phyloP scores from a whole-genome alignment of 345 rosid genomes.

The Litchi chinensis region DNA sequence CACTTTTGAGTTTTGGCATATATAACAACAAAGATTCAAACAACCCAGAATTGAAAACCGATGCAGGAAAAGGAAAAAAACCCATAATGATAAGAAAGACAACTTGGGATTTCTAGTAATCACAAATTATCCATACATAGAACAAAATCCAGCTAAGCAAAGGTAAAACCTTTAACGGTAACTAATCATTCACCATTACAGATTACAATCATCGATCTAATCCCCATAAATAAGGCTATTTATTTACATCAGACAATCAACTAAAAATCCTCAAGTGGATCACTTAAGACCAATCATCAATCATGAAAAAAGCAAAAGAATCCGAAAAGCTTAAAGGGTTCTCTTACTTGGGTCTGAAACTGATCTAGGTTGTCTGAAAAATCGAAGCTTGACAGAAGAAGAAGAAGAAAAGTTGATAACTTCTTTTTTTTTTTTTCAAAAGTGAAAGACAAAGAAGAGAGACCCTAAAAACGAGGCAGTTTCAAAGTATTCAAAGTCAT shows the following conservation, averaged over 20 bases:
- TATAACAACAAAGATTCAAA: background rate
- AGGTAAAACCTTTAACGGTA: conserved; percentile 2
- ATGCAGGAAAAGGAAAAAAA: conserved; percentile 15
- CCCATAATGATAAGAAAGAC: background rate
- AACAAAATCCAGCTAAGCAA: conserved; percentile 9
- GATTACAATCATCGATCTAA: conserved; percentile 8
- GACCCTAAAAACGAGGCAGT: conserved; percentile 35
- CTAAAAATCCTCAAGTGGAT: conserved; percentile 28
- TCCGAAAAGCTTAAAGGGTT: conserved; percentile 30
- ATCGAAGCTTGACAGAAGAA: conserved; percentile 9
- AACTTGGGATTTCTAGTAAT: conserved; percentile 12
- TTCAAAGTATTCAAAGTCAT: conserved; percentile 57
- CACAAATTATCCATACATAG: conserved; percentile 19
- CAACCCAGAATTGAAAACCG: conserved; percentile 13
- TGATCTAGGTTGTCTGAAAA: conserved; percentile 48
- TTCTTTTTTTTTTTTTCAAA: conserved; percentile 7
- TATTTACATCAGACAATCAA: conserved; percentile 19
- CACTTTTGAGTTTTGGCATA: background rate
- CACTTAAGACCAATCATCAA: conserved; percentile 15
- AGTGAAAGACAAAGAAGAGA: conserved; percentile 19
- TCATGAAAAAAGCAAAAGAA: conserved; percentile 4
- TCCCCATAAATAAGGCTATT: conserved; percentile 15
- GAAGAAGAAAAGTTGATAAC: conserved; percentile 15
- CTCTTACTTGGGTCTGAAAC: conserved; percentile 45
- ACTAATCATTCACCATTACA: conserved; percentile 5